Conservation (phyloP, 192 early-diverging fungal genomes). For the Gaertneriomyces sp. region DNA sequence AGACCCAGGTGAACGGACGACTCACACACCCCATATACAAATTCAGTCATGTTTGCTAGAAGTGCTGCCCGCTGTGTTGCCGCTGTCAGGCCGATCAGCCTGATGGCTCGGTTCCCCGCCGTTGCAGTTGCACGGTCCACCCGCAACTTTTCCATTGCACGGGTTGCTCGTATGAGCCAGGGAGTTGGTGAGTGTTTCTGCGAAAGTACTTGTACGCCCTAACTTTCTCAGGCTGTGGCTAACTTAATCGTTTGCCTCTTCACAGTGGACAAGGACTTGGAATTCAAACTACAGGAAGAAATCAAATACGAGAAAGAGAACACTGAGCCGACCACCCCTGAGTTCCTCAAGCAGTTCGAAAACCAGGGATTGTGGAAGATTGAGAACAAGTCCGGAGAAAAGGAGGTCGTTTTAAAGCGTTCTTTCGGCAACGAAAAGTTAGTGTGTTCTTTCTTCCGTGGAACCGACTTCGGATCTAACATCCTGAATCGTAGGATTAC, state of each 20-base stretch:
- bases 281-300: conserved; percentile 70
- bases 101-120: too few species aligned
- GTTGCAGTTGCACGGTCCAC: neutral
- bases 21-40: too few species aligned
- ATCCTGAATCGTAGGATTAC: conserved; percentile 59
- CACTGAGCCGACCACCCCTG: conserved; percentile 47
- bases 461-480: neutral
- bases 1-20: too few species aligned
- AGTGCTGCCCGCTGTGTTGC: too few species aligned
- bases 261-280: conserved; percentile 62
- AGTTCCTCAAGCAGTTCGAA: conserved; percentile 73
- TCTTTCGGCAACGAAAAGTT: conserved; percentile 89
- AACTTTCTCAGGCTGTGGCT: neutral
- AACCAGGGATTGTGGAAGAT: conserved; percentile 62
- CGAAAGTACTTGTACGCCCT: neutral
- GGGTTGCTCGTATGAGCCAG: conserved; percentile 15
- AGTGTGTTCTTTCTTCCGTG: neutral
- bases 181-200: neutral
- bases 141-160: conserved; percentile 10
- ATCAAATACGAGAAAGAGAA: conserved; percentile 68
- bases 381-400: conserved; percentile 71
- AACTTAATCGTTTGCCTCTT: neutral
- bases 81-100: too few species aligned
- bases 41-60: too few species aligned
- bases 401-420: conserved; percentile 75